phyloP scores from a whole-genome alignment of 805 yeast genomes.

The Starmerella davenportii region DNA sequence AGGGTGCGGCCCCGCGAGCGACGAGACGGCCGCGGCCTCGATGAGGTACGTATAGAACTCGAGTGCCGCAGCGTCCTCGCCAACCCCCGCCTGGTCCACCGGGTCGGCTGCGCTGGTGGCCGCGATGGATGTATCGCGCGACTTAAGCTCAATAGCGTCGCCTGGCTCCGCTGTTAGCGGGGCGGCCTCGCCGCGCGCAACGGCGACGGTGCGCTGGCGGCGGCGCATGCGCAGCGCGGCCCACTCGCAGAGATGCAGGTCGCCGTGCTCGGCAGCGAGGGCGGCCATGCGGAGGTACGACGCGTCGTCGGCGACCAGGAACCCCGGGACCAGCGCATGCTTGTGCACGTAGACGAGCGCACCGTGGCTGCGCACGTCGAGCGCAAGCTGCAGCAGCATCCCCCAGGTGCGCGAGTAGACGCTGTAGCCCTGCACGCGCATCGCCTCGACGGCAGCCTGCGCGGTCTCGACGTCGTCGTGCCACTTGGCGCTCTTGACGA shows the following conservation, averaged over 20 bases:
- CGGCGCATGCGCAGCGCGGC: conserved; percentile 18
- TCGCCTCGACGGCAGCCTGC: conserved; percentile 14
- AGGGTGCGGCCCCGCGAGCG: conserved; percentile 3
- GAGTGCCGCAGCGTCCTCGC: conserved; percentile 1
- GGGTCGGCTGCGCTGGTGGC: background rate
- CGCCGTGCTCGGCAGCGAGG: conserved; percentile 18
- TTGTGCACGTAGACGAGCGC: conserved; percentile 19
- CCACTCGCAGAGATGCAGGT: conserved; percentile 20
- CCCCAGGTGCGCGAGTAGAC: conserved; percentile 23
- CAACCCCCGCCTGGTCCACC: background rate
- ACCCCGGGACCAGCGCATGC: conserved; percentile 19
- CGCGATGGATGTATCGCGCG: background rate
- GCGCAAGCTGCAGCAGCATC: conserved; percentile 15
- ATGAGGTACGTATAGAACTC: conserved; percentile 12
- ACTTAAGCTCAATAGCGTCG: background rate
- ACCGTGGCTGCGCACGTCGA: conserved; percentile 14
- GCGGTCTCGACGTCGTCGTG: conserved; percentile 19
- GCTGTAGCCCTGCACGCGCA: conserved; percentile 8
- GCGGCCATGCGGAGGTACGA: conserved; percentile 17
- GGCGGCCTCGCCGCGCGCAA: background rate
- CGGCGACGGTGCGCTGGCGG: conserved; percentile 12
- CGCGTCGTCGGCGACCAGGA: conserved; percentile 20
- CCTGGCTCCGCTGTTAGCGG: background rate
- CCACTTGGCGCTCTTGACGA: conserved; percentile 17
- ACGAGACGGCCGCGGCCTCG: conserved; percentile 14